Percentiles rank a stretch among this genome's conserved stretches.
These are phyloP conservation scores for Metschnikowia kofuensis DNA, from an alignment of 805 yeast genomes.

Conservation along the genomic window DNA sequence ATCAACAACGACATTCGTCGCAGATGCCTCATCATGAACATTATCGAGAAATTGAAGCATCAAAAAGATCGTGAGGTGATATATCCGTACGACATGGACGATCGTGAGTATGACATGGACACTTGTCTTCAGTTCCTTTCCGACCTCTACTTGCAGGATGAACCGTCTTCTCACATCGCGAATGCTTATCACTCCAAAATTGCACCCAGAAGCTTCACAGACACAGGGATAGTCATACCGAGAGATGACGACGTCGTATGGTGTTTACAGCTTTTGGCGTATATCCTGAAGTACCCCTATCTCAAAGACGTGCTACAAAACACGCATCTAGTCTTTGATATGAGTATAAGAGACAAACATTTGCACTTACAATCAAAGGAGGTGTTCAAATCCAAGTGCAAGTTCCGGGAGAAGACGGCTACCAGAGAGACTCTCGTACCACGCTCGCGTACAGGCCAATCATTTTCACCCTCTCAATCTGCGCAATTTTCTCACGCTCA, in stretches of 20 bases:
- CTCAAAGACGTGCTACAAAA: slow-evolving; percentile 71
- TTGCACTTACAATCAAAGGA: slow-evolving; percentile 35
- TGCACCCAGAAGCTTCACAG: slow-evolving; percentile 39
- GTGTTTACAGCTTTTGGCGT: slow-evolving; percentile 89
- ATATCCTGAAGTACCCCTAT: slow-evolving; percentile 85
- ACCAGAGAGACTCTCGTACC: slow-evolving; percentile 34
- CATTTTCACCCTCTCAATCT: slow-evolving; percentile 11
- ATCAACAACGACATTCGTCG: slow-evolving; percentile 33
- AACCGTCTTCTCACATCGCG: slow-evolving; percentile 22
- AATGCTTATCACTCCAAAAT: slow-evolving; percentile 27
- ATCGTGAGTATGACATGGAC: slow-evolving; percentile 41
- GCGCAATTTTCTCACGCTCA: slow-evolving; percentile 6
- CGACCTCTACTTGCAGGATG: slow-evolving; percentile 39
- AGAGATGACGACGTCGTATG: slow-evolving; percentile 91
- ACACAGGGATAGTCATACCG: slow-evolving; percentile 77
- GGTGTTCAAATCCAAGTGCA: slow-evolving; percentile 32
- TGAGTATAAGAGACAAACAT: slow-evolving; percentile 47
- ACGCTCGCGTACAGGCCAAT: slow-evolving; percentile 27
- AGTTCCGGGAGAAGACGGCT: slow-evolving; percentile 27
- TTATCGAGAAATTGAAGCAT: slow-evolving; percentile 36
- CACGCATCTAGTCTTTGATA: slow-evolving; percentile 69
- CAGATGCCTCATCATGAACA: slow-evolving; percentile 33
- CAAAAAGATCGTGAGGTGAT: slow-evolving; percentile 35
- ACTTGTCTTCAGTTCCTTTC: slow-evolving; percentile 38
- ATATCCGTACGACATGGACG: slow-evolving; percentile 25